phyloP scores from a whole-genome alignment of 2,329 filamentous ascomycete species.

The Penicillium sp. region DNA sequence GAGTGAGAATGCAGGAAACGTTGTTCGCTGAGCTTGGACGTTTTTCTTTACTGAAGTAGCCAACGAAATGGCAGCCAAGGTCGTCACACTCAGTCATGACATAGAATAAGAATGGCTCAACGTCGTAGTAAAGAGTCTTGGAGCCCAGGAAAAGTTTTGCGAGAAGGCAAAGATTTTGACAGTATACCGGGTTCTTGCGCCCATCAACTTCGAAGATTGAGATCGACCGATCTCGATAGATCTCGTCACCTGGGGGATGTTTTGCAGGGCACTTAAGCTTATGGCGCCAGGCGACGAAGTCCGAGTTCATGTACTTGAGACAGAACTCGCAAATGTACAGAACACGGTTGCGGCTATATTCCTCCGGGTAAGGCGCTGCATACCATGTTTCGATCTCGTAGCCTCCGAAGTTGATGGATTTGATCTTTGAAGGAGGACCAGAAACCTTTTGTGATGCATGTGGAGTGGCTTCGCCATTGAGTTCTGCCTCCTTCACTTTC shows the following conservation, averaged over 20 bases:
- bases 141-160: constrained; percentile 97
- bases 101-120: constrained; percentile 98
- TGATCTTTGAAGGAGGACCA: constrained; percentile 92
- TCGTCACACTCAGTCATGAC: constrained; percentile 91
- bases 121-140: constrained; percentile 98
- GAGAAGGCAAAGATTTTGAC: constrained; percentile 88
- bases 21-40: constrained; percentile 92
- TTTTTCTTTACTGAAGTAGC: constrained; percentile 99
- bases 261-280: constrained; percentile 96
- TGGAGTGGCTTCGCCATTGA: constrained; percentile 59
- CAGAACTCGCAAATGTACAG: constrained; percentile 99
- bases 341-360: constrained; percentile 93
- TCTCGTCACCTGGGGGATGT: constrained; percentile 95
- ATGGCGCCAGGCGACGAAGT: constrained; percentile 96
- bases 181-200: constrained; percentile 89
- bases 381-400: constrained; percentile 99
- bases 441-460: constrained; percentile 71
- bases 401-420: constrained; percentile 96
- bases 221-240: constrained; percentile 90
- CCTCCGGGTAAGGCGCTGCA: constrained; percentile 94
- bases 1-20: constrained; percentile 91
- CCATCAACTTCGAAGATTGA: constrained; percentile 98
- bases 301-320: constrained; percentile 98
- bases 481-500: constrained; percentile 61
- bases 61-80: constrained; percentile 90